A percentile compares a stretch with the other conserved stretches of the same genome.
phyloP scores from a whole-genome alignment of 805 yeast species.

The Ogataea neopini region DNA sequence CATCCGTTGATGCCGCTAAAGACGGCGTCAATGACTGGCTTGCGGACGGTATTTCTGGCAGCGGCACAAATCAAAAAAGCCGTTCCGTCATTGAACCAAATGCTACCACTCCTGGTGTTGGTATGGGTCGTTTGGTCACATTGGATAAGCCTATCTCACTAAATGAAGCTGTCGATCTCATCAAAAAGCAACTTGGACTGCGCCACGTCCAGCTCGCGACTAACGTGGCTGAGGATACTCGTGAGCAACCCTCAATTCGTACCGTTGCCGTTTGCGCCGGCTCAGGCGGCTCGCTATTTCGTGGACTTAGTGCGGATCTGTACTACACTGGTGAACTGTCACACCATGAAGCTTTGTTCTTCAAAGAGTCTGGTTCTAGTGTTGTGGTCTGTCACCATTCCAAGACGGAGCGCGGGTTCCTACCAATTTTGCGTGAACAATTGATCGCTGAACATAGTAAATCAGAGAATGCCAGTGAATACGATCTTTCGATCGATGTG shows the following conservation, averaged over 20 bases:
- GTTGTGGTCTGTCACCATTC: conserved; percentile 86
- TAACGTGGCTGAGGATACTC: conserved; percentile 27
- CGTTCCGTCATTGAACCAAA: conserved; percentile 48
- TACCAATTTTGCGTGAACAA: conserved; percentile 52
- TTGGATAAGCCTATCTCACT: conserved; percentile 47
- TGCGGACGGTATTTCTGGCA: conserved; percentile 51
- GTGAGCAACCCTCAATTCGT: conserved; percentile 39
- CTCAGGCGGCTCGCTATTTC: conserved; percentile 80
- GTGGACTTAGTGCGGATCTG: conserved; percentile 61
- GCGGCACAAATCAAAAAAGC: conserved; percentile 11
- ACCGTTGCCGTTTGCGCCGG: conserved; percentile 93
- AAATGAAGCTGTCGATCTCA: conserved; percentile 44
- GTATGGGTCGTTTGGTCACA: conserved; percentile 76
- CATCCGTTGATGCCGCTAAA: conserved; percentile 88
- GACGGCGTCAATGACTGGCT: conserved; percentile 97
- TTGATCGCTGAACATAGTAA: conserved; percentile 44
- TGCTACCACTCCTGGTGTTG: conserved; percentile 52
- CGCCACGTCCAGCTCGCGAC: conserved; percentile 63
- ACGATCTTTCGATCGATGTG: conserved; percentile 45
- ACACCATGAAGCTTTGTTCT: conserved; percentile 83
- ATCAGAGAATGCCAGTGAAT: conserved; percentile 11
- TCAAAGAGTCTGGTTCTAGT: conserved; percentile 68
- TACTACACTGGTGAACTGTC: conserved; percentile 90
- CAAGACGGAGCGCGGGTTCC: conserved; percentile 88
- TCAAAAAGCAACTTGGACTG: conserved; percentile 57